phyloP scores from a whole-genome alignment of 768 basidiomycete species.

The Serendipita indica region DNA sequence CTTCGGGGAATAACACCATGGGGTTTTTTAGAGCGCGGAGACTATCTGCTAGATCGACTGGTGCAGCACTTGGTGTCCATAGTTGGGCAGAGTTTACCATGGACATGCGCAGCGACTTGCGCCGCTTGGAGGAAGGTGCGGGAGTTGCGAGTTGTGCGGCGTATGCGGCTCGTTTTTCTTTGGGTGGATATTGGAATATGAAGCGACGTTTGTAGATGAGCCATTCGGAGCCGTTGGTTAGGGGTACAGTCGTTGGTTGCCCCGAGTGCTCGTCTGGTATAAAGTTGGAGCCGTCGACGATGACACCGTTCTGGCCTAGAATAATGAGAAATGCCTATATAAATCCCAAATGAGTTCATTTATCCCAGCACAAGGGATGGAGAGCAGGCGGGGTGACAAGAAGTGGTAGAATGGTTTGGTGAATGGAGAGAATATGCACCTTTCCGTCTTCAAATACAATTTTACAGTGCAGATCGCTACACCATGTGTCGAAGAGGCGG shows the following conservation, averaged over 20 bases:
- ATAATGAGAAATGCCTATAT: conserved; percentile 53
- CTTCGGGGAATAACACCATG: background rate
- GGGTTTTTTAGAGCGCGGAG: background rate
- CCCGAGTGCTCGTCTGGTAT: conserved; percentile 29
- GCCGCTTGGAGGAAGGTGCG: conserved; percentile 20
- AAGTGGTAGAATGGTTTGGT: no score
- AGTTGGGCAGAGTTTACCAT: conserved; percentile 66
- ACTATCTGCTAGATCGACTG: background rate
- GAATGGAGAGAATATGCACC: conserved; percentile 23
- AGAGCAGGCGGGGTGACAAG: background rate
- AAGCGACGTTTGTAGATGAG: conserved; percentile 58
- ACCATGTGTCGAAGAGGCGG: conserved; percentile 50
- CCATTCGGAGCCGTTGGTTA: conserved; percentile 49
- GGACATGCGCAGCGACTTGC: conserved; percentile 45
- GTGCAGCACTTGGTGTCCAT: conserved; percentile 34
- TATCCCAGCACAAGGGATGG: background rate
- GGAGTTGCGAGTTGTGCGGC: conserved; percentile 28
- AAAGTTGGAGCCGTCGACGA: conserved; percentile 49
- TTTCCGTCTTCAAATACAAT: conserved; percentile 53
- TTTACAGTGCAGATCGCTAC: conserved; percentile 50
- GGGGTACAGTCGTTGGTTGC: conserved; percentile 39
- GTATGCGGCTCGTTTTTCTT: conserved; percentile 45
- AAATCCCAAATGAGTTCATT: background rate
- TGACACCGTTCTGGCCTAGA: conserved; percentile 39
- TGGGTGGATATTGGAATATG: conserved; percentile 60